Percentiles rank a stretch among this genome's conserved stretches.
These are phyloP conservation scores for Claviceps quebecensis DNA, from an alignment of 2,329 filamentous ascomycete genomes.

Conservation along the genomic window DNA sequence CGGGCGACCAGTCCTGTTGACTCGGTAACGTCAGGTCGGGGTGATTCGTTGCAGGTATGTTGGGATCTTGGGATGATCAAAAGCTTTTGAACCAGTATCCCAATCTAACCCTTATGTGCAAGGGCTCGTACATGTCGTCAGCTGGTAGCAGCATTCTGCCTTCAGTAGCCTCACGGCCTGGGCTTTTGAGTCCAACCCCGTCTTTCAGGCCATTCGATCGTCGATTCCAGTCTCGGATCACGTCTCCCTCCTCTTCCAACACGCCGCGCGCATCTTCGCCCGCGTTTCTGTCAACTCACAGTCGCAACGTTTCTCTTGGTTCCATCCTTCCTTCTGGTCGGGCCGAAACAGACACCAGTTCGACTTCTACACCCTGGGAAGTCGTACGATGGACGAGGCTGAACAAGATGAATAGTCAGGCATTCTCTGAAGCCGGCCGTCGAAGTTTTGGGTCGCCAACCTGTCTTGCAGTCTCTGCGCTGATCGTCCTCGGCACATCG, in stretches of 20 bases:
- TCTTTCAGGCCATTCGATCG: conserved; percentile 89
- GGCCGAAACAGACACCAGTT: conserved; percentile 44
- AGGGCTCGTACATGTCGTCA: conserved; percentile 50
- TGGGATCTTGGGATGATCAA: neutral
- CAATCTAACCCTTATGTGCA: conserved; percentile 15
- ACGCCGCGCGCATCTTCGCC: conserved; percentile 64
- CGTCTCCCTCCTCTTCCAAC: conserved; percentile 33
- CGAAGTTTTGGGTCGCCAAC: conserved; percentile 88
- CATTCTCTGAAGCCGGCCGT: conserved; percentile 83
- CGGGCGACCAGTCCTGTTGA: conserved; percentile 53
- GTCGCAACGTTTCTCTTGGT: conserved; percentile 64
- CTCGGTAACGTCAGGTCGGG: conserved; percentile 59
- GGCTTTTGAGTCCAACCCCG: conserved; percentile 56
- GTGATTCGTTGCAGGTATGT: conserved; percentile 66
- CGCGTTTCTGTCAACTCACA: conserved; percentile 61
- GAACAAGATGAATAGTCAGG: conserved; percentile 74
- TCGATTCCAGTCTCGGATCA: conserved; percentile 78
- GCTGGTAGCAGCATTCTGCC: conserved; percentile 63
- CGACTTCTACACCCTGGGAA: conserved; percentile 78
- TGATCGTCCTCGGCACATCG: conserved; percentile 80
- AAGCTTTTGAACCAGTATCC: neutral
- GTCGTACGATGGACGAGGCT: conserved; percentile 92
- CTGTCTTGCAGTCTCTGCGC: conserved; percentile 74
- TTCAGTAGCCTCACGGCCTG: conserved; percentile 51
- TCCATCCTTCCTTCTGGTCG: conserved; percentile 52